phyloP scores from a whole-genome alignment of 306 rosid species.

The Castanopsis chinensis region DNA sequence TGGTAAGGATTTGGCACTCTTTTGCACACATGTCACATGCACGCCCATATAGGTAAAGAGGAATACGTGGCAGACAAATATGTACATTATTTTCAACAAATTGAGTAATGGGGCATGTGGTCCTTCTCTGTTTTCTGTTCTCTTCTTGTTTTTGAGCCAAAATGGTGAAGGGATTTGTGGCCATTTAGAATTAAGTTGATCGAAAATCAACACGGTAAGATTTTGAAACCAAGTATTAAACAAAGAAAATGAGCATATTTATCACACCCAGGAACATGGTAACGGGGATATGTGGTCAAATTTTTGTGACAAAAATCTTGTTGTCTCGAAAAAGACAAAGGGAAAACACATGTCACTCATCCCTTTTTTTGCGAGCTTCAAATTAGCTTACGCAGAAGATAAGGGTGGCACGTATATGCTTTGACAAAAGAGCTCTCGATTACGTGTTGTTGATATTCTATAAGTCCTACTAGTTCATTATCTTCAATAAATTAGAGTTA shows the following conservation, averaged over 20 bases:
- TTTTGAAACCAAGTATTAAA: too few species aligned
- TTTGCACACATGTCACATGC: not conserved
- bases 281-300: too few species aligned
- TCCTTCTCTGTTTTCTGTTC: not conserved
- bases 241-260: not conserved
- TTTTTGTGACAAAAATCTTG: not conserved
- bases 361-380: slow-evolving; percentile 5
- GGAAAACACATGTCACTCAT: not conserved
- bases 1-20: not conserved
- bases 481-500: not conserved
- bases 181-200: not conserved
- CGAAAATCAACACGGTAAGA: too few species aligned
- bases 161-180: not conserved
- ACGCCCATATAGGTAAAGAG: not conserved
- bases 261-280: not conserved
- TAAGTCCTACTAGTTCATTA: slow-evolving; percentile 2
- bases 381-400: slow-evolving; percentile 25
- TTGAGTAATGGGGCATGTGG: not conserved
- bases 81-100: not conserved
- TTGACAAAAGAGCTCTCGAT: slow-evolving; percentile 25
- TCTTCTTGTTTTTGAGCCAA: not conserved
- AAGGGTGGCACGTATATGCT: slow-evolving; percentile 22
- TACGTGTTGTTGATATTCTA: slow-evolving; percentile 14
- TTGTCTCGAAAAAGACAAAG: not conserved
- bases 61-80: not conserved